phyloP scores from a whole-genome alignment of 495 filamentous ascomycete genomes.

The Entonaema liquescens region DNA sequence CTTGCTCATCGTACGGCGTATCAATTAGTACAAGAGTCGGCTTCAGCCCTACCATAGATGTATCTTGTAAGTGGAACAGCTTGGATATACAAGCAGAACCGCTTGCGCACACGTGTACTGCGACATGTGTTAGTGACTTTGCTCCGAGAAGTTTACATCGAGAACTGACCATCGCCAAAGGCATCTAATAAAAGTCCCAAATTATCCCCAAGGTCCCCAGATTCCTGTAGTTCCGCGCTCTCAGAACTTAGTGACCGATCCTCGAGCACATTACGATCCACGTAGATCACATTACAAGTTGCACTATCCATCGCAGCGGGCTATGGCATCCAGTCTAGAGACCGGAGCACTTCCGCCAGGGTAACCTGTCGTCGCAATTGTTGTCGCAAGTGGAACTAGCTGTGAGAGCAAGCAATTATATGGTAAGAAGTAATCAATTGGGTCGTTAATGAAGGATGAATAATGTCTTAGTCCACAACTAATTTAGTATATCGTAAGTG shows the following conservation, averaged over 20 bases:
- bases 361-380: slow-evolving; percentile 35
- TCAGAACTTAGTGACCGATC: slow-evolving; percentile 63
- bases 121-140: slow-evolving; percentile 42
- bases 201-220: slow-evolving; percentile 54
- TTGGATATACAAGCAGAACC: slow-evolving; percentile 75
- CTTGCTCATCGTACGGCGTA: slow-evolving; percentile 64
- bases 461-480: slow-evolving; percentile 34
- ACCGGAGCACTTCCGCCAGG: slow-evolving; percentile 58
- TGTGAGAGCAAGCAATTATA: slow-evolving; percentile 17
- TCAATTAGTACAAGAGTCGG: slow-evolving; percentile 83
- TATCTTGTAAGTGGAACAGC: slow-evolving; percentile 72
- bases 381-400: slow-evolving; percentile 26
- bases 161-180: slow-evolving; percentile 58
- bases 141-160: not conserved
- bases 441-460: slow-evolving; percentile 17
- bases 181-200: slow-evolving; percentile 56
- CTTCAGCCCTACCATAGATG: slow-evolving; percentile 66
- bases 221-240: slow-evolving; percentile 35
- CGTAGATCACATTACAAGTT: slow-evolving; percentile 82
- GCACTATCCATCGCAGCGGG: slow-evolving; percentile 69
- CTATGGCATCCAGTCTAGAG: slow-evolving; percentile 59
- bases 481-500: slow-evolving; percentile 38
- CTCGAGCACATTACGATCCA: slow-evolving; percentile 74
- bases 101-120: slow-evolving; percentile 78
- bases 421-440: slow-evolving; percentile 31